Evolutionary conservation across 2,329 filamentous ascomycete genomes (phyloP).

Genomic region (Scedosporium minutisporum): DNA sequence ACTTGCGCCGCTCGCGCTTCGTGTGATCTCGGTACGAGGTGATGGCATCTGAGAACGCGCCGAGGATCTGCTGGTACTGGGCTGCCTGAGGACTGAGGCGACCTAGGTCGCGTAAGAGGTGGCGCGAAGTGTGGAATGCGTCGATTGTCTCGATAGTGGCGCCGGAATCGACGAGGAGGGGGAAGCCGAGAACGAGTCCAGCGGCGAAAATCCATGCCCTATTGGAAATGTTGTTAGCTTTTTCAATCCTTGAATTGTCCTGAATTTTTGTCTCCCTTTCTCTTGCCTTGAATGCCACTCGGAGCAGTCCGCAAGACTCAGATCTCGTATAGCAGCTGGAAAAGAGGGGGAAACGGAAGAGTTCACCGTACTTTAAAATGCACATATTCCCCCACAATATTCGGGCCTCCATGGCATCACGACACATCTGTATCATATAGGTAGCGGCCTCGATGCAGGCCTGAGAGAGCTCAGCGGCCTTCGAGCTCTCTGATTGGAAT

Average conservation of each 20-base stretch:
- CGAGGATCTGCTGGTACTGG: constrained; percentile 47
- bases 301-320: too few relatives aligned
- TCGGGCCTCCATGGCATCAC: constrained; percentile 27
- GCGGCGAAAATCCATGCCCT: constrained; percentile 12
- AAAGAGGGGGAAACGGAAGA: too few relatives aligned
- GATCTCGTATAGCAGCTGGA: too few relatives aligned
- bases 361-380: constrained; percentile 33
- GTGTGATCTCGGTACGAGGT: neutral
- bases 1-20: neutral
- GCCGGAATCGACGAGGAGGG: constrained; percentile 7
- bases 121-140: constrained; percentile 39
- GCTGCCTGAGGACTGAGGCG: constrained; percentile 43
- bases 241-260: neutral
- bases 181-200: constrained; percentile 12
- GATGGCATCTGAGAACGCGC: neutral
- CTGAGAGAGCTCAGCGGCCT: constrained; percentile 24
- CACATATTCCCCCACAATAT: constrained; percentile 39
- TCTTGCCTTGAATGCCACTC: too few relatives aligned
- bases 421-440: constrained; percentile 38
- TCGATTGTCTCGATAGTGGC: neutral
- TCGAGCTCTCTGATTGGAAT: neutral
- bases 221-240: neutral
- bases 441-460: constrained; percentile 39
- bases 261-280: too few relatives aligned
- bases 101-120: constrained; percentile 38